Base-by-base conservation (phyloP, 73 alveolate genomes). In the Paramecium sexaurelia region DNA sequence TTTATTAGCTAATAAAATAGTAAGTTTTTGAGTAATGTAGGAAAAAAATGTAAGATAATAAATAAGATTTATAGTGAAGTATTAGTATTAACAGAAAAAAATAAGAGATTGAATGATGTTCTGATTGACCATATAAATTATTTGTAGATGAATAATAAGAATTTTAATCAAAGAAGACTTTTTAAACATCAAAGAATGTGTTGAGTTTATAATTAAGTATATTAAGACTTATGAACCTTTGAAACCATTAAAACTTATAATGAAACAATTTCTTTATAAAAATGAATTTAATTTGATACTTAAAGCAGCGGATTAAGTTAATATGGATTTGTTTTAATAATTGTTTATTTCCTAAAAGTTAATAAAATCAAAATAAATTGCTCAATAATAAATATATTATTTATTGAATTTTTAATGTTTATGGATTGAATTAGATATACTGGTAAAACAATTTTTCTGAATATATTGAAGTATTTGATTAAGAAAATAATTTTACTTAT, bases 241-340 rank as follows among this genome's bases (percentile, higher is more conserved):
- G 22, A 91, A 85, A 61, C 94, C 95, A 9, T 41, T 94, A n/a
- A 57, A 78, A 27, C 82, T 94, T 17, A 91, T 92, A 13, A 43
- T 94, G 17, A 94, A 94, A 69, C 19, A 94, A 6, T 88, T 94
- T n/a, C 94, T 94, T 5, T 67, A 85, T 29, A 37, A 41, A 17
- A 51, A 67, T 45, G 89, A 84, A 15, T 55, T 57, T 73, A n/a
- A n/a, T 92, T 89, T 35, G 95, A 89, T 35, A 94, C 97, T 2
- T 94, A 94, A 24, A 92, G 83, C 32, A 95, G 97, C 20, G 97
- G 97, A 0, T 90, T 94, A 55, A 82, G 95, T 40, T 83, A 92
- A 24, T 94, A 94, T 57, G 88, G 95, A 19, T 55, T 94, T 1
- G 84, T 94, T 11, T 86, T 94, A 29, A 94, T 94, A 95, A 75